A percentile compares a stretch with the other conserved stretches of the same genome.
phyloP scores from a whole-genome alignment of 2,329 filamentous ascomycete genomes.

The Botrytis fragariae region DNA sequence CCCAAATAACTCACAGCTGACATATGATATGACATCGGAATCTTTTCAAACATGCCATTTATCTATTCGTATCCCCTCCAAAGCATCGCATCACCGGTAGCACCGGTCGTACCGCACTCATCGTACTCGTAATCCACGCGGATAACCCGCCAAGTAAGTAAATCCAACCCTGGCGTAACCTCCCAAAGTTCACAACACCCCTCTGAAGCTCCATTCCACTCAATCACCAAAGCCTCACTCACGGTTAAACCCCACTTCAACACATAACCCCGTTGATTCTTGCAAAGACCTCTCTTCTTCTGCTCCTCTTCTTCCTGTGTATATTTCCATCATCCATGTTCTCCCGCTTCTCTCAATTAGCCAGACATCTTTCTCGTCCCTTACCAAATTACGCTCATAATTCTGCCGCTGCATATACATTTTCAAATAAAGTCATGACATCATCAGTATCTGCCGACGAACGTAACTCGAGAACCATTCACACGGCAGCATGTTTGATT shows the following conservation, averaged over 20 bases:
- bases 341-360: conserved; percentile 68
- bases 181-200: background rate
- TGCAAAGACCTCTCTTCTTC: background rate
- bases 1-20: background rate
- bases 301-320: background rate
- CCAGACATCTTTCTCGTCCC: conserved; percentile 67
- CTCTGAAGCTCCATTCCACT: background rate
- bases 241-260: background rate
- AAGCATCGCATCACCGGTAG: background rate
- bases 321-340: conserved; percentile 58
- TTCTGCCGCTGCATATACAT: conserved; percentile 30
- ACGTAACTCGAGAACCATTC: conserved; percentile 65
- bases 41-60: background rate
- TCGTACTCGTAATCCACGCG: background rate
- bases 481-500: conserved; percentile 87
- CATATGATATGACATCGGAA: background rate
- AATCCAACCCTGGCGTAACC: background rate
- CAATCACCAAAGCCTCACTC: background rate
- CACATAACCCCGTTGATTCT: background rate
- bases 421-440: conserved; percentile 43
- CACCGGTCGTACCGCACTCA: no score
- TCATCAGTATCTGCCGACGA: conserved; percentile 51
- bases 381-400: conserved; percentile 54
- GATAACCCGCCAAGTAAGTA: background rate
- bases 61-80: background rate